Percentiles rank a stretch among this genome's conserved stretches.
Conservation (phyloP, 441 rosid genomes). For the Populus hybrid region DNA sequence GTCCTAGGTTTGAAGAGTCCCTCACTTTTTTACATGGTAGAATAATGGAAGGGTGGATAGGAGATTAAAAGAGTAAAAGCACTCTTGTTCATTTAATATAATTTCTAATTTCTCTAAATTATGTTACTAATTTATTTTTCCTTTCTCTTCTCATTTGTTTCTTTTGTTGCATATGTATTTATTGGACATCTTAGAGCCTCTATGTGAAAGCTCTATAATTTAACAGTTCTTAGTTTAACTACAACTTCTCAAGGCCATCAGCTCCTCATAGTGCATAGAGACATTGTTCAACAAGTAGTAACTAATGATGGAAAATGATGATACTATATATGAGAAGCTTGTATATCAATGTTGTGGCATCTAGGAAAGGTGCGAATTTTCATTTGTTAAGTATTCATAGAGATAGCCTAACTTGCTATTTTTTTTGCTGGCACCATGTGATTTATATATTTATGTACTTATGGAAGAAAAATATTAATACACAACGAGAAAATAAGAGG, state of each 20-base stretch:
- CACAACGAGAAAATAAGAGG: not conserved
- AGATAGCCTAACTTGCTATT: not conserved
- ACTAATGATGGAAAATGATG: slow-evolving; percentile 1
- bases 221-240: slow-evolving; percentile 34
- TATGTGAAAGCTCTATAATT: slow-evolving; percentile 71
- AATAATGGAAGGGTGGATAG: not conserved
- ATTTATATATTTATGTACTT: not conserved
- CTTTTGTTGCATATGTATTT: not conserved
- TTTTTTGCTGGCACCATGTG: not conserved
- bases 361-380: slow-evolving; percentile 10
- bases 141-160: not conserved
- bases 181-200: slow-evolving; percentile 54
- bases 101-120: slow-evolving; percentile 10
- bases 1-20: not conserved
- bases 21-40: not conserved
- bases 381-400: slow-evolving; percentile 7
- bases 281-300: slow-evolving; percentile 38
- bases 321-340: slow-evolving; percentile 3
- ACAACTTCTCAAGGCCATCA: slow-evolving; percentile 63
- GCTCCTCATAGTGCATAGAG: slow-evolving; percentile 75
- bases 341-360: slow-evolving; percentile 2
- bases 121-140: not conserved
- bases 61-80: not conserved
- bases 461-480: slow-evolving; percentile 5
- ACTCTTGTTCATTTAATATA: not conserved